Evolutionary conservation across 352 stramenopile species (phyloP), one percentile per base, ranked within the genome.

Genomic region (Aphanomyces astaci): DNA sequence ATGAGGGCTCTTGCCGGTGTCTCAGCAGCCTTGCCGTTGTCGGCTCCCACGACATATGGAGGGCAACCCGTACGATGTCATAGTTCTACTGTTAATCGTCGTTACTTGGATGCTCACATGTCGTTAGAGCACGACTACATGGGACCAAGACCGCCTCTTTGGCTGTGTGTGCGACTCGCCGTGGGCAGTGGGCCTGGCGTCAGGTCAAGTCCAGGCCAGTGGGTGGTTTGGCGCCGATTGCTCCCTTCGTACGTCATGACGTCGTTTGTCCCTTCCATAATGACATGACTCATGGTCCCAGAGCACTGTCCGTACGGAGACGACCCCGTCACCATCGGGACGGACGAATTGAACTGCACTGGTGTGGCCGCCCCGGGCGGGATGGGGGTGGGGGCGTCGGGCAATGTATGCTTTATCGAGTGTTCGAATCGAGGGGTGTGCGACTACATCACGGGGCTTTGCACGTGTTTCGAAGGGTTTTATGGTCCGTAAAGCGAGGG

Each of bases 341-440:
- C 55, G 19, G 77, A 95, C 66, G 89, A 96, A 74, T 93, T 82
- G 9, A 70, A 94, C 43, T 96, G 90, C 67, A 63, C 76, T 0
- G 80, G 78, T 30, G 75, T 79, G 15, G 68, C 68, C 13, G 74
- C 83, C 1, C 68, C 75, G 0, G 81, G 76, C 11, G 76, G 84
- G 2, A 73, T 73, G 10, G 67, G 66, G 0, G 60, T 78, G 1
- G 89, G 89, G 1, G 64, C 43, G 5, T 36, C 70, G 30, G 87
- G 87, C 13, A 98, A 98, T 74, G 43, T 90, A 11, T 98, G 92
- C 71, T 86, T 97, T 39, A 77, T 95, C 17, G 91, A 98, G 63
- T 98, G 92, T 73, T 95, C 84, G 11, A 97, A 97, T 70, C 87
- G 91, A 10, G 92, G 94, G 4, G 74, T 90, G 11, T 98, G 92